These are phyloP conservation scores for Xylaria sp. DNA, from an alignment of 2,329 filamentous ascomycete genomes.

Conservation along the genomic window DNA sequence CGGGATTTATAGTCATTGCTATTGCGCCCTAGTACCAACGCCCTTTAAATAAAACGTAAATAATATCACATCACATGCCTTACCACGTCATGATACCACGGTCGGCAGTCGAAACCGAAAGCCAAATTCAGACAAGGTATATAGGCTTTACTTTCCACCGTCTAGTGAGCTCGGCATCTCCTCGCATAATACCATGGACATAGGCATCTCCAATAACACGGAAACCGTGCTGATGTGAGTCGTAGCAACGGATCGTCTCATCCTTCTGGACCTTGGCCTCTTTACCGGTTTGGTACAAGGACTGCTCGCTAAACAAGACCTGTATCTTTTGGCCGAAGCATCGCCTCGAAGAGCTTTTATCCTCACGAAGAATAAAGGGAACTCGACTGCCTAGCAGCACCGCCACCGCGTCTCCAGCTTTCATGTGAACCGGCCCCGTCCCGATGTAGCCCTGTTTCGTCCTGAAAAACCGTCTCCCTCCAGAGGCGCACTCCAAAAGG, in stretches of 20 bases:
- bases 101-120: background rate
- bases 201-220: constrained; percentile 38
- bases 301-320: constrained; percentile 29
- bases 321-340: constrained; percentile 28
- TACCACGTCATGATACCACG: background rate
- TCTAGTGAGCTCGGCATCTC: constrained; percentile 4
- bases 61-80: background rate
- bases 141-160: constrained; percentile 25
- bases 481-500: constrained; percentile 38
- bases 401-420: constrained; percentile 31
- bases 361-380: constrained; percentile 36
- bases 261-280: constrained; percentile 19
- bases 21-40: background rate
- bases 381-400: constrained; percentile 38
- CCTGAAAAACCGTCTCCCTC: constrained; percentile 38
- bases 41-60: background rate
- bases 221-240: constrained; percentile 28
- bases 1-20: background rate
- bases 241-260: constrained; percentile 13
- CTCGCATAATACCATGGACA: constrained; percentile 38
- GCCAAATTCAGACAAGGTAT: constrained; percentile 21
- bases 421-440: constrained; percentile 33
- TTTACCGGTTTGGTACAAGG: constrained; percentile 30
- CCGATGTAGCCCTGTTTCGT: constrained; percentile 36
- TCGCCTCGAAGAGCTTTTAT: background rate